These are phyloP conservation scores for Starmera pachycereana DNA, from an alignment of 805 yeast genomes.

Conservation along the genomic window DNA sequence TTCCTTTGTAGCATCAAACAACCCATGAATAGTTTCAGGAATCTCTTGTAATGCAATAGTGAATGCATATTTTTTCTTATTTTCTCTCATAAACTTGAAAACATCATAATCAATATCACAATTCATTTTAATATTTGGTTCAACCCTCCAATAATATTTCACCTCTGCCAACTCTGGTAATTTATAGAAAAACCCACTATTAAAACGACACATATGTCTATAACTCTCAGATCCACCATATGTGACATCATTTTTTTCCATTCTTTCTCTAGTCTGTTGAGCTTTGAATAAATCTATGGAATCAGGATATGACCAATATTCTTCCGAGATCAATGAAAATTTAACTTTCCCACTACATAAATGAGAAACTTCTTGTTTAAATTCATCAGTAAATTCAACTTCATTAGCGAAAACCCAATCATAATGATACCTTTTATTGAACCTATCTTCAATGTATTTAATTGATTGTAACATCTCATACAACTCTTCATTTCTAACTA, in stretches of 20 bases:
- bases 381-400: constrained; percentile 44
- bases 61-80: constrained; percentile 55
- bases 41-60: constrained; percentile 58
- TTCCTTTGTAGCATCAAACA: constrained; percentile 48
- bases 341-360: constrained; percentile 46
- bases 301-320: constrained; percentile 60
- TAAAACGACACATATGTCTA: constrained; percentile 53
- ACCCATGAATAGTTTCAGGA: constrained; percentile 45
- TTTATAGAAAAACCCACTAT: constrained; percentile 46
- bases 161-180: constrained; percentile 49
- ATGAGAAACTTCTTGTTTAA: constrained; percentile 33
- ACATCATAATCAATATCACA: constrained; percentile 60
- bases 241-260: constrained; percentile 33
- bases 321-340: constrained; percentile 48
- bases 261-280: constrained; percentile 28
- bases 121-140: constrained; percentile 50
- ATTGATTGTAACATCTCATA: constrained; percentile 47
- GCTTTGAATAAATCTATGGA: constrained; percentile 46
- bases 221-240: constrained; percentile 56
- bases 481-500: constrained; percentile 61
- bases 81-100: constrained; percentile 45
- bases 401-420: constrained; percentile 77
- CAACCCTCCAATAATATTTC: constrained; percentile 70
- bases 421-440: constrained; percentile 50
- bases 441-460: constrained; percentile 53